Evolutionary conservation across 2,329 filamentous ascomycete species (phyloP), one percentile per base, ranked within the genome.

Genomic region (Phialemonium atrogriseum): DNA sequence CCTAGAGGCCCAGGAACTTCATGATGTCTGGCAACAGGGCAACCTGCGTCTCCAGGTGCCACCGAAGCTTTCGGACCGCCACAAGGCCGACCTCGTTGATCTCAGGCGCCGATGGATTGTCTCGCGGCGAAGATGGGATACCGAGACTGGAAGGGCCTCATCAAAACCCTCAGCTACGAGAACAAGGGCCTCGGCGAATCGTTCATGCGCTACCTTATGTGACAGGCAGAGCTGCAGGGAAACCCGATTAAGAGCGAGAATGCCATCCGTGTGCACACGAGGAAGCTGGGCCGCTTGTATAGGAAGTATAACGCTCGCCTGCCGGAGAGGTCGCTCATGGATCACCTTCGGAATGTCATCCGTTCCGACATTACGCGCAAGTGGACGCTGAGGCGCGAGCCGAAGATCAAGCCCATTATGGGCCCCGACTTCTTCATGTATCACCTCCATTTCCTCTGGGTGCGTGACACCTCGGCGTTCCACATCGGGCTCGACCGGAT

Each of bases 131-230:
- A 17, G 23, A 15, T 31, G 23, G 32, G 27, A 21, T 14, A 28
- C 17, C 36, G 11, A 17, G 28, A 34, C 17, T 40, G 38, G 35
- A 38, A 27, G 33, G 25, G 3, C 16, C 29, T 35, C 19, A 24
- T 40, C 28, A 33, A 32, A 31, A 35, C 30, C 17, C 38, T 40
- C 14, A 37, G 23, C 12, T 37, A 26, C 34, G 35, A 40, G 31
- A 40, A 37, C 20, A 40, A 35, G 23, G 38, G 38, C 24, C 35
- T 37, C 14, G 38, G 29, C 35, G 32, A 40, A 34, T 16, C 32
- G 18, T 40, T 40, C 27, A 25, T 36, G 14, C 34, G 25, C 12
- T 40, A 27, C 27, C 32, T 40, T 15, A 40, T 37, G 28, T 27
- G 35, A 27, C 32, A 20, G 17, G 33, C 33, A 24, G 36, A 35